phyloP scores from a whole-genome alignment of 176 grass and related monocot genomes.

The Themeda triandra region DNA sequence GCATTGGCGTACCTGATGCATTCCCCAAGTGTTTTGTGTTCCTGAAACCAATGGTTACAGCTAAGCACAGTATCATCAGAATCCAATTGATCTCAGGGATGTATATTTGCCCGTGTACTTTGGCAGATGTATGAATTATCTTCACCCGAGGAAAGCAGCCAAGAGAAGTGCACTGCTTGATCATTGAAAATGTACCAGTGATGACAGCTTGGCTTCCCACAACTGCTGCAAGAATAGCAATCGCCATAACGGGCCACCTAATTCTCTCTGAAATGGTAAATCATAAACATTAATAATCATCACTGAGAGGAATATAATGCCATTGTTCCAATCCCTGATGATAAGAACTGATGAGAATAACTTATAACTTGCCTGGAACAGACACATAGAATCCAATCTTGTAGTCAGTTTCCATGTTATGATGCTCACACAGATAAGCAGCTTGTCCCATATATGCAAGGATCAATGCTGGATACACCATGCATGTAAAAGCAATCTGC shows the following conservation, averaged over 20 bases:
- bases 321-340: conserved; percentile 2
- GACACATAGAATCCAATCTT: conserved; percentile 96
- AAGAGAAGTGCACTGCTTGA: conserved; percentile 89
- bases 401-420: conserved; percentile 79
- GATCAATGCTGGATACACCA: conserved; percentile 97
- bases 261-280: conserved; percentile 53
- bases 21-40: conserved; percentile 91
- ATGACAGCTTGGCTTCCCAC: conserved; percentile 97
- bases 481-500: conserved; percentile 92
- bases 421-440: conserved; percentile 91
- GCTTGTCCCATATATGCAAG: conserved; percentile 99
- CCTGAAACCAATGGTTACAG: conserved; percentile 89
- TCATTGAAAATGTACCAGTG: conserved; percentile 92
- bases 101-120: conserved; percentile 94
- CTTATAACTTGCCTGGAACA: conserved; percentile 78
- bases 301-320: not conserved
- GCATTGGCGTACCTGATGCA: conserved; percentile 65
- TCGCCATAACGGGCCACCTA: conserved; percentile 85
- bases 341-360: conserved; percentile 29
- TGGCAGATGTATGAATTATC: conserved; percentile 85
- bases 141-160: conserved; percentile 99
- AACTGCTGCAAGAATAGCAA: conserved; percentile 93
- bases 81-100: conserved; percentile 99
- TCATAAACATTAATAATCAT: conserved; percentile 25
- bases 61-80: conserved; percentile 86